A percentile compares a stretch with the other conserved stretches of the same genome.
phyloP scores from a whole-genome alignment of 2,329 filamentous ascomycete genomes.

The Fulvia fulva region DNA sequence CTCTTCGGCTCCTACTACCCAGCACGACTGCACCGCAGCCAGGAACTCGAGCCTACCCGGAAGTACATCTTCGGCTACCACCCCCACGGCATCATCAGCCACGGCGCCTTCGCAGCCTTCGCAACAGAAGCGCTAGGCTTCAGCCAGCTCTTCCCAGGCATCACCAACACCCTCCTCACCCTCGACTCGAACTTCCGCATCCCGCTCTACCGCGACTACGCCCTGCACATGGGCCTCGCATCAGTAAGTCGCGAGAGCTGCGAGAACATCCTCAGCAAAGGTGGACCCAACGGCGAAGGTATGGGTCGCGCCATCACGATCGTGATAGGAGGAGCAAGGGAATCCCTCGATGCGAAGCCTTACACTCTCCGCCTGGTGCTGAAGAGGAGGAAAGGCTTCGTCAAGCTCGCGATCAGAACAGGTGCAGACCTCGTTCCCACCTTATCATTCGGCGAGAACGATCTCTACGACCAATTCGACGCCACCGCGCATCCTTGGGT shows the following conservation, averaged over 20 bases:
- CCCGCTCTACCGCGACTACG: conserved; percentile 89
- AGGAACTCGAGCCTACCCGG: conserved; percentile 70
- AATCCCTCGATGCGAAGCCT: conserved; percentile 85
- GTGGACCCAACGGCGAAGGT: conserved; percentile 71
- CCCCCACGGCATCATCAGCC: conserved; percentile 93
- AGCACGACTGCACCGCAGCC: conserved; percentile 78
- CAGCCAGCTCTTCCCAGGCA: conserved; percentile 81
- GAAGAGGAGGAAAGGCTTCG: conserved; percentile 80
- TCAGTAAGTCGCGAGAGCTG: conserved; percentile 91
- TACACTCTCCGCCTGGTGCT: conserved; percentile 73
- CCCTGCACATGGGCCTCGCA: conserved; percentile 79
- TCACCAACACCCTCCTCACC: conserved; percentile 88
- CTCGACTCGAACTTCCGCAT: conserved; percentile 95
- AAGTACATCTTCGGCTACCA: conserved; percentile 98
- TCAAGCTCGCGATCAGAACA: conserved; percentile 86
- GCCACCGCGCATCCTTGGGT: conserved; percentile 72
- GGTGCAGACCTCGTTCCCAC: conserved; percentile 94
- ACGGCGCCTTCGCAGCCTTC: conserved; percentile 91
- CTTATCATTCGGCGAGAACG: conserved; percentile 90
- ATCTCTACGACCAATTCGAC: conserved; percentile 86
- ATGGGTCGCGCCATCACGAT: conserved; percentile 97
- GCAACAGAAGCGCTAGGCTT: conserved; percentile 87
- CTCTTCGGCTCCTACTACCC: conserved; percentile 93
- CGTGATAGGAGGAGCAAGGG: conserved; percentile 85
- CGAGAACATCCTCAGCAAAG: conserved; percentile 77